Base-by-base conservation (phyloP, 2,329 filamentous ascomycete genomes). In the Colletotrichum zoysiae region DNA sequence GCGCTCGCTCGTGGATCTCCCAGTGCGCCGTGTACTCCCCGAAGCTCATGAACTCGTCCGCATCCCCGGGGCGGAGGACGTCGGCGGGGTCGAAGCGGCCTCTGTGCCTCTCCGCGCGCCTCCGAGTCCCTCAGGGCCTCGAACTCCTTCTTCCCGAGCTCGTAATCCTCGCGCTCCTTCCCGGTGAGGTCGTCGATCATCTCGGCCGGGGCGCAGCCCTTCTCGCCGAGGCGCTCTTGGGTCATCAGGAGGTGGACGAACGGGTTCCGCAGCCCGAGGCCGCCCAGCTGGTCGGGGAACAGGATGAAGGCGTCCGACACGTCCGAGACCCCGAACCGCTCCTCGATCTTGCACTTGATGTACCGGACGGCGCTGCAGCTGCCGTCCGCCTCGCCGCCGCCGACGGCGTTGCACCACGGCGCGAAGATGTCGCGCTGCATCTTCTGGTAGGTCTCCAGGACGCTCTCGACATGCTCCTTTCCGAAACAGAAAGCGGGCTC, bases 401-500 rank as follows among this genome's bases (percentile, higher is more conserved):
- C 14, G 26, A 9, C 35, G 23, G 18, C 14, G 8, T 30, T 7
- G 20, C 5, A 42, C 35, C 33, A 55, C 6, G 61, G 23, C 26
- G 20, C 46, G 85, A 86, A n/a, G 84, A 78, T 38, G 73, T 78
- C 33, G 77, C 74, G 65, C 68, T 86, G 81, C 68, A 86, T 84
- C 59, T 76, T 78, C 55, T 80, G 77, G 69, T 85, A 83, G 1
- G 81, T 84, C 26, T 80, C 74, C 20, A 86, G 78, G 61, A 85
- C 81, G 44, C 79, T 80, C 59, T 84, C 80, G 30, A 86, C 78
- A 74, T 86, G 85, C 58, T 83, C 79, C 18, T 77, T 78, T 0
- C 85, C 85, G 62, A 85, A 83, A 71, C 84, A 86, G 60, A 80
- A 82, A 2, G 83, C 81, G 1, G 84, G 79, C 46, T 83, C 81